Evolutionary conservation across 192 early-diverging fungal species (phyloP).

Genomic region (Umbelopsis vinacea): DNA sequence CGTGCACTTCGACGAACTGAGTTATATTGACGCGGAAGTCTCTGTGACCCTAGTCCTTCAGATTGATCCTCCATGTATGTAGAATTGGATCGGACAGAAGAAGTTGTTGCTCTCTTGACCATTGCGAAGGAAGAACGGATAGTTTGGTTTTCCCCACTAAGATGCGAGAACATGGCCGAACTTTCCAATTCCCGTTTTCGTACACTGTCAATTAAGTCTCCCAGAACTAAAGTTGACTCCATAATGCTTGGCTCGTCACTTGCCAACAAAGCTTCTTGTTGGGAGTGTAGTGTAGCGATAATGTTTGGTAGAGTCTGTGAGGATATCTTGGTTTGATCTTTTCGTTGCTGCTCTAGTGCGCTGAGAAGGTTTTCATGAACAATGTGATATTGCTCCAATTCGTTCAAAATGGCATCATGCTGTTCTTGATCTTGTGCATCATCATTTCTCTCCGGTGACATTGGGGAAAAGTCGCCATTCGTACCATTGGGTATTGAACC

Average conservation of each 20-base stretch:
- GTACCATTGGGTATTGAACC: constrained; percentile 25
- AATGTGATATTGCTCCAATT: constrained; percentile 50
- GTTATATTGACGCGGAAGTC: background rate
- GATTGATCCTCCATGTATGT: background rate
- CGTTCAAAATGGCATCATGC: constrained; percentile 48
- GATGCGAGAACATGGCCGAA: background rate
- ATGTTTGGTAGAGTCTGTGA: constrained; percentile 41
- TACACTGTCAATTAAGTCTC: constrained; percentile 38
- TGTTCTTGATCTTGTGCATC: constrained; percentile 43
- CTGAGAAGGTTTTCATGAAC: constrained; percentile 47
- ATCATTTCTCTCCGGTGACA: constrained; percentile 23
- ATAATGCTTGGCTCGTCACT: constrained; percentile 43
- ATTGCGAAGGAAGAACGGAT: background rate
- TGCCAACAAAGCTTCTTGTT: constrained; percentile 34
- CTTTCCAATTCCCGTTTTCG: constrained; percentile 26
- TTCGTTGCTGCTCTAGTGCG: constrained; percentile 50
- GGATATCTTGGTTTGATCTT: constrained; percentile 49
- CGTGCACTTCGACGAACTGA: constrained; percentile 1
- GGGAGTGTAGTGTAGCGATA: constrained; percentile 41
- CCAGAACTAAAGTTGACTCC: constrained; percentile 43
- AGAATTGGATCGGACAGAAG: background rate
- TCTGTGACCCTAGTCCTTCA: background rate
- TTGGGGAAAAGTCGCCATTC: constrained; percentile 18
- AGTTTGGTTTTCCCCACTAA: background rate
- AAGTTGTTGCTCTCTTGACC: background rate